Percentiles rank a stretch among this genome's conserved stretches.
Evolutionary conservation across 2,329 filamentous ascomycete species (phyloP).

Genomic region (Pseudogymnoascus sp.): DNA sequence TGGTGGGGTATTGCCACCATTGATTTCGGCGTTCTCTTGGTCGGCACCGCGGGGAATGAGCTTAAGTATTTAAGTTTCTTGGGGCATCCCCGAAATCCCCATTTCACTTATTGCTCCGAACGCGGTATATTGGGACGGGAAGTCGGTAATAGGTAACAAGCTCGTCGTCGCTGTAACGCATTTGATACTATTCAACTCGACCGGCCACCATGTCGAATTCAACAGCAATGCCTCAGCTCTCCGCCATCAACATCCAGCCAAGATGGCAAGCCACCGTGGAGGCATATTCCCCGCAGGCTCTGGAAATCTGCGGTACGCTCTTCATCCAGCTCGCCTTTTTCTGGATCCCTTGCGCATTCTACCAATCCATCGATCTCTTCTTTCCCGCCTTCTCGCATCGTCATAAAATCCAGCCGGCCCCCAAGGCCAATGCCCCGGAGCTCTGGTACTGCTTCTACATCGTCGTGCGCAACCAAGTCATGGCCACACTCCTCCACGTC

Average conservation of each 20-base stretch:
- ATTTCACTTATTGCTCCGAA: not conserved
- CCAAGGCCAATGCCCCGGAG: slow-evolving; percentile 38
- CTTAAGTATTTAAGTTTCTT: slow-evolving; percentile 4
- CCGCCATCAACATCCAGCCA: not conserved
- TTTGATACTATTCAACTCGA: not conserved
- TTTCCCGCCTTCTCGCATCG: slow-evolving; percentile 40
- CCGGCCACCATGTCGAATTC: slow-evolving; percentile 1
- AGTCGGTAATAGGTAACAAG: not conserved
- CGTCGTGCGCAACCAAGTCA: slow-evolving; percentile 40
- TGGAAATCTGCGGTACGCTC: slow-evolving; percentile 36
- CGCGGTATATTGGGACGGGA: not conserved
- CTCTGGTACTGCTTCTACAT: slow-evolving; percentile 36
- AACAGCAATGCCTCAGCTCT: not conserved
- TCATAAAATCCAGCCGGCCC: slow-evolving; percentile 47
- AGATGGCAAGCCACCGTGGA: slow-evolving; percentile 8
- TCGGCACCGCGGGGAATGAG: not conserved
- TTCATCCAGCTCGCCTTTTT: slow-evolving; percentile 37
- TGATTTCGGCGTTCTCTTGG: not conserved
- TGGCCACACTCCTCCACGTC: slow-evolving; percentile 31
- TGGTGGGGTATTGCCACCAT: not conserved
- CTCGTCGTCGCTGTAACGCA: not conserved
- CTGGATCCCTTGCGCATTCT: slow-evolving; percentile 37
- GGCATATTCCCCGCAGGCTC: slow-evolving; percentile 24
- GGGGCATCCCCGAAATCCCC: not conserved
- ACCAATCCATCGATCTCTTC: slow-evolving; percentile 35